These are phyloP conservation scores for Cladosporium halotolerans DNA, from an alignment of 2,329 filamentous ascomycete species.

Conservation along the genomic window DNA sequence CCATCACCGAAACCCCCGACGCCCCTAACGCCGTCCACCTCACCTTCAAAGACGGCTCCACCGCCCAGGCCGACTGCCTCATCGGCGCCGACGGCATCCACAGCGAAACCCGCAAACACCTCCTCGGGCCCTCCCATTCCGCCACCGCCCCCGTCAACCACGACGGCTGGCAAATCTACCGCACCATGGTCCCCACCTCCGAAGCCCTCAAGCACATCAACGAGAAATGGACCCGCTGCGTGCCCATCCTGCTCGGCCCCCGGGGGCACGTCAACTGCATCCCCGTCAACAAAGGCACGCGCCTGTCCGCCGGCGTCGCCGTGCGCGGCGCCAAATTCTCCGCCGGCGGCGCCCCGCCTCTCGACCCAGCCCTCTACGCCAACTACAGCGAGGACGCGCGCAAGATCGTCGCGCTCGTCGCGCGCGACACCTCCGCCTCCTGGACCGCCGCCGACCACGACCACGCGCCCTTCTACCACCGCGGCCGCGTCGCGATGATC, in stretches of 20 bases:
- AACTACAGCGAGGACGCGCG: constrained; percentile 26
- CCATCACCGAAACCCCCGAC: constrained; percentile 28
- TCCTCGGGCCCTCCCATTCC: constrained; percentile 34
- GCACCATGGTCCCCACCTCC: constrained; percentile 25
- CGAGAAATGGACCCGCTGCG: constrained; percentile 25
- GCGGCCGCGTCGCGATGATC: constrained; percentile 27
- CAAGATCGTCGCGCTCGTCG: constrained; percentile 24
- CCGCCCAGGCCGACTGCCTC: constrained; percentile 41
- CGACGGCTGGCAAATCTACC: constrained; percentile 29
- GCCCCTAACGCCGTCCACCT: constrained; percentile 29
- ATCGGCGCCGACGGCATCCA: constrained; percentile 51
- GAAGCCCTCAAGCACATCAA: constrained; percentile 26
- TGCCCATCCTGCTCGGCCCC: constrained; percentile 29
- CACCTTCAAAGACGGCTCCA: constrained; percentile 44
- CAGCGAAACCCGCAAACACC: constrained; percentile 41
- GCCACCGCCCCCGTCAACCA: constrained; percentile 27
- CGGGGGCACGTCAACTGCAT: constrained; percentile 29
- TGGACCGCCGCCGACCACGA: constrained; percentile 31
- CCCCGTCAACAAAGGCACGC: constrained; percentile 26
- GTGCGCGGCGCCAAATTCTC: constrained; percentile 22
- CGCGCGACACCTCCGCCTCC: constrained; percentile 22
- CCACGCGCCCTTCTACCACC: constrained; percentile 29
- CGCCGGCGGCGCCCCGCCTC: constrained; percentile 15
- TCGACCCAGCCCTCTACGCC: constrained; percentile 21
- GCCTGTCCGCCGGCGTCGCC: constrained; percentile 25